These are phyloP conservation scores for Pleurotus salmoneostramineus DNA, from an alignment of 768 basidiomycete species.

Conservation along the genomic window DNA sequence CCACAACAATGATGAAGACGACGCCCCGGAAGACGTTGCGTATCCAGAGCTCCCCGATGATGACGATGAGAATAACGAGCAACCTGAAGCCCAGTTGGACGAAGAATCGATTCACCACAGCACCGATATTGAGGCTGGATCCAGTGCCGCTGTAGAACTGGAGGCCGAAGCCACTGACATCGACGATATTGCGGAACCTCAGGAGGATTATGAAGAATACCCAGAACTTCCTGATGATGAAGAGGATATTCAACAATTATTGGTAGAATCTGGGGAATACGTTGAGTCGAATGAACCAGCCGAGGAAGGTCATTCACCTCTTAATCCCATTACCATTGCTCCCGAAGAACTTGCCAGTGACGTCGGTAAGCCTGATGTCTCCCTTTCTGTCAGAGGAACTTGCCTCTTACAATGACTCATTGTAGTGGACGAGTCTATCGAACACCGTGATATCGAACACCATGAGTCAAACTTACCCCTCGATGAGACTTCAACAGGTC, in stretches of 20 bases:
- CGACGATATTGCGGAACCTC: not conserved
- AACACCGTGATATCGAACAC: not conserved
- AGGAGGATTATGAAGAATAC: not conserved
- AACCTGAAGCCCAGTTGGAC: not conserved
- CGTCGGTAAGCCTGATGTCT: not conserved
- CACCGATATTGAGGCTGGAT: too few relatives aligned
- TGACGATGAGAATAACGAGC: slow-evolving; percentile 9
- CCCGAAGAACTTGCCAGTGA: not conserved
- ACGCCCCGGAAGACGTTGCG: slow-evolving; percentile 4
- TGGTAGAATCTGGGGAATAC: not conserved
- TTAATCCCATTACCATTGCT: not conserved
- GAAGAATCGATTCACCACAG: too few relatives aligned
- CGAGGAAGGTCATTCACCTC: not conserved
- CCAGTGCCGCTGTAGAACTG: too few relatives aligned
- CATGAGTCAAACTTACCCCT: not conserved
- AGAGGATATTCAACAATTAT: slow-evolving; percentile 6
- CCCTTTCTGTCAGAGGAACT: too few relatives aligned
- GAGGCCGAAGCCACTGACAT: too few relatives aligned
- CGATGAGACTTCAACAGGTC: not conserved
- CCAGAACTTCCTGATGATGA: slow-evolving; percentile 11
- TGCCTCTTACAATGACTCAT: too few relatives aligned
- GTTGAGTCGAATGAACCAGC: not conserved
- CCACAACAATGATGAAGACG: not conserved
- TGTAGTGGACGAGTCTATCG: not conserved
- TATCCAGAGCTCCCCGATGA: not conserved